Evolutionary conservation across 2,329 filamentous ascomycete species (phyloP), one percentile per base, ranked within the genome.

Genomic region (Beauveria bassiana): DNA sequence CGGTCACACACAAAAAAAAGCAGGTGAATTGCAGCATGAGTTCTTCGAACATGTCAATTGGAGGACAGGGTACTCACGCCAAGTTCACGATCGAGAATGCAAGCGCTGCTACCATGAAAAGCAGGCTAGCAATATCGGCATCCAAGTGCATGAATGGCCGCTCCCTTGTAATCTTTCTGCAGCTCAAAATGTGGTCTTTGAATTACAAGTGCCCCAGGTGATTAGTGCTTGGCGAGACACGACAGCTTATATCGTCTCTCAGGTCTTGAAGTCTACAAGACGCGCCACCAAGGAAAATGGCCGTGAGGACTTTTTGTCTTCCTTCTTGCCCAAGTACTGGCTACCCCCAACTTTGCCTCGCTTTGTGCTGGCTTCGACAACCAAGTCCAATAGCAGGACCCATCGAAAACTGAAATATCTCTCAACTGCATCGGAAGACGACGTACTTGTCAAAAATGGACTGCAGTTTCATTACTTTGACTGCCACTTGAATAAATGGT

Each of bases 71-170:
- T 9, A 20, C 2, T 10, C 14, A 7, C 31, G 22, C 8, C 6
- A 20, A n/a, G 22, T 31, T 42, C 51, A 56, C 9, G 1, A 18
- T 22, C 3, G 24, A 5, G 5, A 12, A 5, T 61, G 59, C 52
- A 1, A 18, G 14, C 46, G 45, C 14, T 61, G 59, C 24, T 10
- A 16, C 3, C 26, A 42, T 26, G 20, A 56, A 22, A 20, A 7
- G 2, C 1, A 2, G 14, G 59, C 59, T n/a, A 3, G 10, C 12
- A 14, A 31, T 6, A 5, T 50, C 6, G 14, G 3, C 0, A 61
- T 61, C 14, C n/a, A 51, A 14, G 12, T 61, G 3, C 52, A 61
- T 24, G 59, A 61, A 20, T 61, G 59, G 59, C 59, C 59, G 20
- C 46, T 61, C 3, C 59, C 59, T 1, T 3, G 5, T 1, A 7